Evolutionary conservation across 306 rosid genomes (phyloP).

Genomic region (Malus sylvestris): DNA sequence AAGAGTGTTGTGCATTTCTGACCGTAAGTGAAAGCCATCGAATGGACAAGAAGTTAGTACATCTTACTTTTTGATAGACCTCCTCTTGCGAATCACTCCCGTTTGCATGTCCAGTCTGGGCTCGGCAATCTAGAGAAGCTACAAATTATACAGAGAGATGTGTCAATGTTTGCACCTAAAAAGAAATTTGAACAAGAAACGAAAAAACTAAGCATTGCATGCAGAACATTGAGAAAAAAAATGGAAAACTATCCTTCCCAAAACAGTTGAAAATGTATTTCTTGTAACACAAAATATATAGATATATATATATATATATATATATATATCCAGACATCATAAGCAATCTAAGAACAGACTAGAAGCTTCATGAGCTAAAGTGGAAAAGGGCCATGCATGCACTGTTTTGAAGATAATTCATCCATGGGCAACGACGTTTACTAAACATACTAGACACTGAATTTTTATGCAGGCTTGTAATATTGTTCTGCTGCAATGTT

Average conservation of each 20-base stretch:
- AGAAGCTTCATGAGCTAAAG: neutral
- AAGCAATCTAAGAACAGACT: neutral
- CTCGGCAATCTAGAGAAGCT: conserved; percentile 60
- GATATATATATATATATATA: too few relatives aligned
- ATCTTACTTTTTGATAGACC: conserved; percentile 52
- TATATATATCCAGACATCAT: neutral
- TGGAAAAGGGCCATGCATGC: neutral
- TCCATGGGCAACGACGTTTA: neutral
- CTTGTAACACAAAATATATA: neutral
- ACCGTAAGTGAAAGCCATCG: neutral
- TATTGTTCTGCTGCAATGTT: too few relatives aligned
- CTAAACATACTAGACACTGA: neutral
- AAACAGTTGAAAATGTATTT: neutral
- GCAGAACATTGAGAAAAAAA: neutral
- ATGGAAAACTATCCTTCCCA: neutral
- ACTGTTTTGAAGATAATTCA: neutral
- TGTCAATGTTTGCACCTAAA: neutral
- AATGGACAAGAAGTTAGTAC: neutral
- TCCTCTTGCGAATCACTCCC: conserved; percentile 71
- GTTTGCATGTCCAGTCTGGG: conserved; percentile 50
- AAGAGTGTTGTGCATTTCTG: too few relatives aligned
- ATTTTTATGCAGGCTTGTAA: too few relatives aligned
- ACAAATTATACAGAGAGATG: conserved; percentile 13
- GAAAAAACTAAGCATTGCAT: neutral
- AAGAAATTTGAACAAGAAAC: neutral